Conservation (phyloP, 1,284 basidiomycete genomes). For the Ustilago shanxiensis region DNA sequence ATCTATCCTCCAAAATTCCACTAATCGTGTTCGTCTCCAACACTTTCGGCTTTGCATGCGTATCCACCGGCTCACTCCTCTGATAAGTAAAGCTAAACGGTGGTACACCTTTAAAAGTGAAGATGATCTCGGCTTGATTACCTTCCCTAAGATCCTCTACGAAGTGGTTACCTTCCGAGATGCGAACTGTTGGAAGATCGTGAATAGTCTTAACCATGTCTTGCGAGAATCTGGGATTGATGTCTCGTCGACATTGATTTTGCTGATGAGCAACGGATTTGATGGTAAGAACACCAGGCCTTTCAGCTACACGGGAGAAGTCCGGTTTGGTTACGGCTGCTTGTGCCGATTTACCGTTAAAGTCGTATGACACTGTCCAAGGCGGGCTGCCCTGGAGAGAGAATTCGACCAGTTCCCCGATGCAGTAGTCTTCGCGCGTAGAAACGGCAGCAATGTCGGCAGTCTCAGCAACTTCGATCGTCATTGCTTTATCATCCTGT, state of each 20-base stretch:
- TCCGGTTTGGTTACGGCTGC: slow-evolving; percentile 83
- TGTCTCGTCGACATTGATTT: slow-evolving; percentile 72
- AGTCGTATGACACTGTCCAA: slow-evolving; percentile 90
- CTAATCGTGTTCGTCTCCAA: slow-evolving; percentile 72
- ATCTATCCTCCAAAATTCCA: slow-evolving; percentile 80
- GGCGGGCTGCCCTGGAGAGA: slow-evolving; percentile 94
- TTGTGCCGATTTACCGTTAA: slow-evolving; percentile 81
- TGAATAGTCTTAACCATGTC: slow-evolving; percentile 81
- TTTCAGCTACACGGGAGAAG: slow-evolving; percentile 85
- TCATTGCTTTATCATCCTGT: slow-evolving; percentile 25
- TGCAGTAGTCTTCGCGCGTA: slow-evolving; percentile 84
- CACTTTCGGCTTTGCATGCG: slow-evolving; percentile 56
- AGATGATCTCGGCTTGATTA: slow-evolving; percentile 87
- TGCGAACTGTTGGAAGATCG: slow-evolving; percentile 85
- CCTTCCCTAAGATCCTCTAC: slow-evolving; percentile 87
- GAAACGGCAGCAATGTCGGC: slow-evolving; percentile 90
- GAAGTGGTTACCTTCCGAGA: slow-evolving; percentile 83
- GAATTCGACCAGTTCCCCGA: slow-evolving; percentile 90
- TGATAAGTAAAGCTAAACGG: slow-evolving; percentile 85
- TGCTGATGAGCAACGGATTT: slow-evolving; percentile 84
- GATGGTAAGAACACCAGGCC: slow-evolving; percentile 83
- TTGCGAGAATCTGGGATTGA: slow-evolving; percentile 27
- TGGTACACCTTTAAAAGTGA: slow-evolving; percentile 87
- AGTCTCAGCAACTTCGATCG: slow-evolving; percentile 86
- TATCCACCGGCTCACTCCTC: slow-evolving; percentile 69